Conservation (phyloP, 257 asterid species). For the Avicennia marina region DNA sequence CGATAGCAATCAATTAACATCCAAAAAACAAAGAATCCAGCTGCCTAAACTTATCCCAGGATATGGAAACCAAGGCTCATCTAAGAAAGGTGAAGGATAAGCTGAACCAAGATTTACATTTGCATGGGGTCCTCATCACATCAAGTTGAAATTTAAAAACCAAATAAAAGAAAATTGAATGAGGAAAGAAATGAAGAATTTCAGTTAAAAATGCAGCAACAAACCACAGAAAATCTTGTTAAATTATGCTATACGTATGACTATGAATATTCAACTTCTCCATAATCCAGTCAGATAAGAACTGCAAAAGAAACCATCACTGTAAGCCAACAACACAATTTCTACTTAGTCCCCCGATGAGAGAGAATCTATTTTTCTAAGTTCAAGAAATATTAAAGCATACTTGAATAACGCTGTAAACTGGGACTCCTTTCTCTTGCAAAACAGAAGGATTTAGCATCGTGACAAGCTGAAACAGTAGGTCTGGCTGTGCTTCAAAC, state of each 20-base stretch:
- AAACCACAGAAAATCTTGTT: slow-evolving; percentile 1
- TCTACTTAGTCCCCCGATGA: neutral
- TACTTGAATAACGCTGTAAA: slow-evolving; percentile 89
- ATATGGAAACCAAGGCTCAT: neutral
- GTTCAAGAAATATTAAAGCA: slow-evolving; percentile 1
- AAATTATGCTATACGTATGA: neutral
- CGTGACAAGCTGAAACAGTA: slow-evolving; percentile 90
- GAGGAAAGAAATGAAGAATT: too few species aligned
- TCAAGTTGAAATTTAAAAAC: neutral
- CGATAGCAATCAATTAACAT: too few species aligned
- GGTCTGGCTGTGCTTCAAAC: slow-evolving; percentile 94
- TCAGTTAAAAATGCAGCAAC: too few species aligned
- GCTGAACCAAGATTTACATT: neutral
- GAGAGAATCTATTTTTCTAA: neutral
- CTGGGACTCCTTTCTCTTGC: slow-evolving; percentile 88
- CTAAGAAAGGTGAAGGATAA: slow-evolving; percentile 6
- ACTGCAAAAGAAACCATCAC: neutral
- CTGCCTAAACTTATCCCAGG: too few species aligned
- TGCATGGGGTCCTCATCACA: neutral
- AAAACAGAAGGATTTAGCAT: slow-evolving; percentile 91
- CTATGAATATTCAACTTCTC: neutral
- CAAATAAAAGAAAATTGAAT: too few species aligned
- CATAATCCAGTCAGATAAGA: neutral
- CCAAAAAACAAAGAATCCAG: too few species aligned
- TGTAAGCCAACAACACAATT: neutral